These are phyloP conservation scores for Pseudophaeomoniella oleicola DNA, from an alignment of 2,329 filamentous ascomycete genomes.

Conservation along the genomic window DNA sequence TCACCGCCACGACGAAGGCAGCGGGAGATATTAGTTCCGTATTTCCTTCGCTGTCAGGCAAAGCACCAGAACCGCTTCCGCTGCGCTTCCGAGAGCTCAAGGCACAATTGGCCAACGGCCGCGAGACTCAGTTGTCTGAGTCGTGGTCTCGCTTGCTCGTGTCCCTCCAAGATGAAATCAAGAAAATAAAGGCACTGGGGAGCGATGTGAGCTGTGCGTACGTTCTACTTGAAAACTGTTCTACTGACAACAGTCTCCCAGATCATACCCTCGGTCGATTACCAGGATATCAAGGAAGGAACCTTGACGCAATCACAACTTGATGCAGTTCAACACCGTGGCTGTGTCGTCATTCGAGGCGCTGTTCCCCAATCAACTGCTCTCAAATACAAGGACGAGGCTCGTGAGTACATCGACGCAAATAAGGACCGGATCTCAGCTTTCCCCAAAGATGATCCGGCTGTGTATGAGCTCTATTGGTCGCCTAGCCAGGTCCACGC, in stretches of 20 bases:
- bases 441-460: conserved; percentile 51
- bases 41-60: conserved; percentile 31
- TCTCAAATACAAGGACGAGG: conserved; percentile 47
- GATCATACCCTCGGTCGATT: conserved; percentile 28
- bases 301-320: conserved; percentile 19
- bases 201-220: conserved; percentile 19
- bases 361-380: conserved; percentile 52
- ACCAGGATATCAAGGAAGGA: conserved; percentile 22
- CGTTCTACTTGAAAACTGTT: background rate
- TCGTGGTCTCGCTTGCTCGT: conserved; percentile 28
- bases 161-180: conserved; percentile 23
- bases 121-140: conserved; percentile 21
- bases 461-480: conserved; percentile 68
- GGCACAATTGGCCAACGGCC: conserved; percentile 19
- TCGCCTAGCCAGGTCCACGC: conserved; percentile 53
- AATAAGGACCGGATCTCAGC: conserved; percentile 41
- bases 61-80: conserved; percentile 25
- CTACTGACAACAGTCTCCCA: conserved; percentile 5
- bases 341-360: conserved; percentile 48
- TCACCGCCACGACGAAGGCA: conserved; percentile 23
- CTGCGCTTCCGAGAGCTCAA: conserved; percentile 27
- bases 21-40: conserved; percentile 32
- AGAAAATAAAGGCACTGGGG: conserved; percentile 24
- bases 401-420: conserved; percentile 48
- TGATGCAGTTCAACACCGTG: conserved; percentile 44